phyloP scores from a whole-genome alignment of 176 grass and related monocot genomes.

The Lolium rigidum region DNA sequence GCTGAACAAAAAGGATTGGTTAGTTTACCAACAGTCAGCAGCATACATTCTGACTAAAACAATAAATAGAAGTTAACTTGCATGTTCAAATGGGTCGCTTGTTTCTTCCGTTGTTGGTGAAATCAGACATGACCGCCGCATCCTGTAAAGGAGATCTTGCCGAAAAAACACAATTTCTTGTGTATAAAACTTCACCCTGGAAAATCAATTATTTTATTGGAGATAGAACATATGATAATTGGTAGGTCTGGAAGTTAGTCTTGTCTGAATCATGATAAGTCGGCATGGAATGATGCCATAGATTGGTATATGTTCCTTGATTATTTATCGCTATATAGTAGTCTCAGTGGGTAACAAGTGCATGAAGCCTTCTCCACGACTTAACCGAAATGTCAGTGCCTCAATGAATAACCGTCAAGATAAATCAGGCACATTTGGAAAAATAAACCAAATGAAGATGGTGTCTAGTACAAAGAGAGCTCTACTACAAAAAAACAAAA shows the following conservation, averaged over 20 bases:
- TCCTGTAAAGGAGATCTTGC: constrained; percentile 97
- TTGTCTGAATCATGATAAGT: constrained; percentile 26
- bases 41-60: not conserved
- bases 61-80: constrained; percentile 41
- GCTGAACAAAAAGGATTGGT: constrained; percentile 56
- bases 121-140: constrained; percentile 84
- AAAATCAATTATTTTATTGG: constrained; percentile 37
- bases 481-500: not conserved
- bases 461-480: not conserved
- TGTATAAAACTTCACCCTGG: constrained; percentile 89
- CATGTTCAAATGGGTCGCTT: constrained; percentile 90
- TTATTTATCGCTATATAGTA: constrained; percentile 17
- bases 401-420: constrained; percentile 9
- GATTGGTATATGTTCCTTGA: constrained; percentile 7
- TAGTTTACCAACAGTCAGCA: constrained; percentile 23
- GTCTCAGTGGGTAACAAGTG: constrained; percentile 16
- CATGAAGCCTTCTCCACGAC: constrained; percentile 22
- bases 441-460: constrained; percentile 22
- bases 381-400: constrained; percentile 9
- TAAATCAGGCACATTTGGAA: constrained; percentile 6
- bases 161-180: constrained; percentile 98
- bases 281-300: constrained; percentile 1
- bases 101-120: constrained; percentile 88
- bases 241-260: constrained; percentile 14
- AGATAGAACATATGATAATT: constrained; percentile 34